Conservation (phyloP, 2,329 filamentous ascomycete genomes). For the Phoma herbarum region DNA sequence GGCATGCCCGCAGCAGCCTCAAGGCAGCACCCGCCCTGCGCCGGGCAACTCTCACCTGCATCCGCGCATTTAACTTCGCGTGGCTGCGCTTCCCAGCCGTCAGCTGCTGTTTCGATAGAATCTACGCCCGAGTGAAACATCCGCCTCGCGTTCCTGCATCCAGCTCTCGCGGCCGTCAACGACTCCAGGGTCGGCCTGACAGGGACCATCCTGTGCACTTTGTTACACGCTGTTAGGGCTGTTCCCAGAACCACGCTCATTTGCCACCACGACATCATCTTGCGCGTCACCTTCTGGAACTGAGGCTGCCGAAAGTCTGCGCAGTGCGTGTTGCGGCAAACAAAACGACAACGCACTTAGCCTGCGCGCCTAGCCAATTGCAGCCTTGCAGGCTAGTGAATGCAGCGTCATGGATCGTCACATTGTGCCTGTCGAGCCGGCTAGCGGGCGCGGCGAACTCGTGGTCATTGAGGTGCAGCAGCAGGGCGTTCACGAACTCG, state of each 20-base stretch:
- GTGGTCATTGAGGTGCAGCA: conserved; percentile 69
- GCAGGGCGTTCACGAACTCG: conserved; percentile 61
- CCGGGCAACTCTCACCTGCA: background rate
- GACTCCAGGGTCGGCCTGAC: conserved; percentile 15
- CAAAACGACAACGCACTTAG: conserved; percentile 1
- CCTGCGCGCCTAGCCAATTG: background rate
- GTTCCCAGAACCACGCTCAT: conserved; percentile 2
- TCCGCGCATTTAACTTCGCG: conserved; percentile 19
- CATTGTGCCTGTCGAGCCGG: conserved; percentile 65
- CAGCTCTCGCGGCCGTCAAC: conserved; percentile 9
- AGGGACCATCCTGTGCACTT: conserved; percentile 22
- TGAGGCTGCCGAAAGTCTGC: background rate
- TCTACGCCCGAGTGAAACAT: conserved; percentile 23
- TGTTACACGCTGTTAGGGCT: conserved; percentile 11
- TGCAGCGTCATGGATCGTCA: conserved; percentile 28
- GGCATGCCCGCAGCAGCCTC: conserved; percentile 13
- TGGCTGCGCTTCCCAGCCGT: conserved; percentile 13
- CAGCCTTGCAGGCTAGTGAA: conserved; percentile 7
- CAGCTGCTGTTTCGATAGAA: conserved; percentile 22
- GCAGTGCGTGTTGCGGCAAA: conserved; percentile 4
- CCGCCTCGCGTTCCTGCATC: conserved; percentile 21
- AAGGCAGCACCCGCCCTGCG: conserved; percentile 14
- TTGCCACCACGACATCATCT: conserved; percentile 23
- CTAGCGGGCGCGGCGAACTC: conserved; percentile 60
- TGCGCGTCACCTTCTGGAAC: conserved; percentile 17